Evolutionary conservation across 805 yeast genomes (phyloP).

Genomic region (Saccharomyces paradoxus): DNA sequence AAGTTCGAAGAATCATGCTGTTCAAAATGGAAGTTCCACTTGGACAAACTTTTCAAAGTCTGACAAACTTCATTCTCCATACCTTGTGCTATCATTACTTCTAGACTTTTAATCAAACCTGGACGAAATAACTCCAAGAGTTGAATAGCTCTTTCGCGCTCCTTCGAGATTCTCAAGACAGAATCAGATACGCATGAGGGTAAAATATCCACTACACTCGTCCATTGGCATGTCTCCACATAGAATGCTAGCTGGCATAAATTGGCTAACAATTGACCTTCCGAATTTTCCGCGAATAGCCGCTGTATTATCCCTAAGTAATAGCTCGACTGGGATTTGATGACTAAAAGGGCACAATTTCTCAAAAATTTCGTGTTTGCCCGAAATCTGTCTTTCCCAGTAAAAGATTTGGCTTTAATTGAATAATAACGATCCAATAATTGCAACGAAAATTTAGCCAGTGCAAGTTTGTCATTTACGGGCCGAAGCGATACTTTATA

Average conservation of each 20-base stretch:
- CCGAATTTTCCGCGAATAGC: constrained; percentile 1
- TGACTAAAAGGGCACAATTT: constrained; percentile 11
- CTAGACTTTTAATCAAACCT: background rate
- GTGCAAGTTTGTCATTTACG: constrained; percentile 3
- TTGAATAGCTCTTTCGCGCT: background rate
- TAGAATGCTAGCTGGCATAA: constrained; percentile 15
- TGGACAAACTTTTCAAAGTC: background rate
- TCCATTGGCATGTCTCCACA: constrained; percentile 16
- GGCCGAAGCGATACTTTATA: constrained; percentile 9
- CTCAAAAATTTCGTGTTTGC: constrained; percentile 8
- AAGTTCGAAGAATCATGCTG: constrained; percentile 10
- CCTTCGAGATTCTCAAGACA: background rate
- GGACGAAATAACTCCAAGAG: background rate
- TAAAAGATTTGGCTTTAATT: constrained; percentile 3
- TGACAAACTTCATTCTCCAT: constrained; percentile 4
- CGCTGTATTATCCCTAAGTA: constrained; percentile 4
- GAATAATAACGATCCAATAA: constrained; percentile 10
- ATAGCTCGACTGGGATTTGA: constrained; percentile 13
- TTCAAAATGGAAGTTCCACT: constrained; percentile 1
- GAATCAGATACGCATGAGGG: background rate
- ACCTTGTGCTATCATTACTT: constrained; percentile 1
- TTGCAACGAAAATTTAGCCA: constrained; percentile 17
- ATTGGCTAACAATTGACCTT: background rate
- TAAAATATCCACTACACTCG: constrained; percentile 10
- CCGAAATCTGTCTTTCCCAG: background rate